These are phyloP conservation scores for Boletales sp. DNA, from an alignment of 768 basidiomycete species.

Conservation along the genomic window DNA sequence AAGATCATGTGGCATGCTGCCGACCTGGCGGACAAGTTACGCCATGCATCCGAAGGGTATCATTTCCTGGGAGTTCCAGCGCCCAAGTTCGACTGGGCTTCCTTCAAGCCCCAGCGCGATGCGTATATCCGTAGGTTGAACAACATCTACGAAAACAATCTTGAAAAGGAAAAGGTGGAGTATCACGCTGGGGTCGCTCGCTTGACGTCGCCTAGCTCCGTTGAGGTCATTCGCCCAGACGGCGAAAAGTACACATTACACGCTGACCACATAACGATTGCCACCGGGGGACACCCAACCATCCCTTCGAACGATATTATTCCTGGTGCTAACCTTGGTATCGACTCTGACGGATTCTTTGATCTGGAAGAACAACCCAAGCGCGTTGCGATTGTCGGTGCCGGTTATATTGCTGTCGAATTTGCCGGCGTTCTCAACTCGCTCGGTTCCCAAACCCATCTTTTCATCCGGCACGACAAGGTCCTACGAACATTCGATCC, in stretches of 20 bases:
- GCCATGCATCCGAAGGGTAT: slow-evolving; percentile 70
- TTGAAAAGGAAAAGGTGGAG: slow-evolving; percentile 83
- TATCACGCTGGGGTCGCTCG: slow-evolving; percentile 76
- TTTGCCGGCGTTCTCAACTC: slow-evolving; percentile 92
- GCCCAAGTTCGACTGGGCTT: slow-evolving; percentile 80
- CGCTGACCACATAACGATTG: slow-evolving; percentile 76
- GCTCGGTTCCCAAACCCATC: slow-evolving; percentile 87
- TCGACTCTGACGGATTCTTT: slow-evolving; percentile 95
- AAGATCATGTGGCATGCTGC: slow-evolving; percentile 99
- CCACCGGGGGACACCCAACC: slow-evolving; percentile 83
- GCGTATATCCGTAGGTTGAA: slow-evolving; percentile 90
- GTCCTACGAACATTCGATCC: slow-evolving; percentile 95
- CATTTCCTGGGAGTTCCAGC: slow-evolving; percentile 58
- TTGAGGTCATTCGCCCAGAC: slow-evolving; percentile 71
- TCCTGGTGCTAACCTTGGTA: slow-evolving; percentile 88
- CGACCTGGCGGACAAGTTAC: slow-evolving; percentile 81
- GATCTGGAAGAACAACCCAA: slow-evolving; percentile 87
- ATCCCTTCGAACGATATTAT: slow-evolving; percentile 75
- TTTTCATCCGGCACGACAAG: slow-evolving; percentile 86
- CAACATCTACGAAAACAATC: slow-evolving; percentile 88
- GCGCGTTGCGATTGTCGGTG: slow-evolving; percentile 91
- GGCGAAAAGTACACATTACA: slow-evolving; percentile 68
- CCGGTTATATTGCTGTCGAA: slow-evolving; percentile 98
- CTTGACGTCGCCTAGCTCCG: slow-evolving; percentile 62
- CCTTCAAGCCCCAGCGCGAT: slow-evolving; percentile 92